These are phyloP conservation scores for Fusarium paranaense DNA, from an alignment of 2,329 filamentous ascomycete genomes.

Conservation along the genomic window DNA sequence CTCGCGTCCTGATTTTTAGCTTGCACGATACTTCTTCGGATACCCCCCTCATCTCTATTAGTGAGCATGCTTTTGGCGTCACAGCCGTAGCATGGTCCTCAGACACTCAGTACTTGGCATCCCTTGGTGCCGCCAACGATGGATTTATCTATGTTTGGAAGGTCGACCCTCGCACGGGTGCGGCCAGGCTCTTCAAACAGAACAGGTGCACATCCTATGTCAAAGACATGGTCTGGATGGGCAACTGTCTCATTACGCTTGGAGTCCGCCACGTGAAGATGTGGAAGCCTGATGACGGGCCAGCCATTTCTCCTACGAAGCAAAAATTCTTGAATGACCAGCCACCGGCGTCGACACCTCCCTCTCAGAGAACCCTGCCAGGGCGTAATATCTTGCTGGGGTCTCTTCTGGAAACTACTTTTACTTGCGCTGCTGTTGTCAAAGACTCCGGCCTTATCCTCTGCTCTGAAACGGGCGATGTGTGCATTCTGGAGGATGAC, in stretches of 20 bases:
- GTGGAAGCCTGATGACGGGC: conserved; percentile 83
- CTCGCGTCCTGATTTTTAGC: conserved; percentile 90
- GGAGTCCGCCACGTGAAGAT: conserved; percentile 93
- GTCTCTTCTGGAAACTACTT: conserved; percentile 82
- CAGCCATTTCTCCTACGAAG: conserved; percentile 72
- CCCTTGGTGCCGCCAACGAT: conserved; percentile 89
- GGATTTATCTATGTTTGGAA: conserved; percentile 94
- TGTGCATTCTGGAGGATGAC: conserved; percentile 88
- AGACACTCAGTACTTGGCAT: conserved; percentile 88
- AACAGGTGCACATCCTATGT: conserved; percentile 92
- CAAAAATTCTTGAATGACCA: conserved; percentile 63
- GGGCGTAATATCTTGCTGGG: conserved; percentile 92
- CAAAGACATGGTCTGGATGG: conserved; percentile 91
- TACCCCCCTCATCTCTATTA: conserved; percentile 83
- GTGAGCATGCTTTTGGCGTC: conserved; percentile 91
- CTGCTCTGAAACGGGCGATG: conserved; percentile 86
- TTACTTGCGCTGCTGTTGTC: conserved; percentile 80
- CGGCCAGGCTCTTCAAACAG: conserved; percentile 83
- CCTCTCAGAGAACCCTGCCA: conserved; percentile 72
- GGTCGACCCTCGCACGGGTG: conserved; percentile 84
- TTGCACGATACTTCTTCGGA: conserved; percentile 85
- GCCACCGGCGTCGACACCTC: conserved; percentile 44
- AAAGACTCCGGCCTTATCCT: conserved; percentile 80
- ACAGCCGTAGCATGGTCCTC: conserved; percentile 89
- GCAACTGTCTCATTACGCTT: conserved; percentile 83